Percentiles rank a stretch among this genome's conserved stretches.
These are phyloP conservation scores for Primulina tabacum DNA, from an alignment of 257 asterid species.

Conservation along the genomic window DNA sequence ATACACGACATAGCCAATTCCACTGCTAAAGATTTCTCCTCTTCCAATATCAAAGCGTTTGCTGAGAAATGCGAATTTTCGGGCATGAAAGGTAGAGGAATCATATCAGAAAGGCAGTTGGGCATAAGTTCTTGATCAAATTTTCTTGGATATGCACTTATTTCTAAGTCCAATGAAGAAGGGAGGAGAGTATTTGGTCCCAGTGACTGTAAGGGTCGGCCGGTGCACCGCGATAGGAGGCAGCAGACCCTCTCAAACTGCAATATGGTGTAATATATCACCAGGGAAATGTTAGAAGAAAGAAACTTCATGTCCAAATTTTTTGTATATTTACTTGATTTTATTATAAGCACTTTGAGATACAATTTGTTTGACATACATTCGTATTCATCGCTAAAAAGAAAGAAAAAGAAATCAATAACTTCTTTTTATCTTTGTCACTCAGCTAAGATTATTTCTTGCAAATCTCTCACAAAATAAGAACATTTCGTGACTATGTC, in stretches of 20 bases:
- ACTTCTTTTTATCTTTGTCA: neutral
- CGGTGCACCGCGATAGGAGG: slow-evolving; percentile 59
- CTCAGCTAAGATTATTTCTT: too few species aligned
- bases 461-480: neutral
- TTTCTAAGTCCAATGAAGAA: slow-evolving; percentile 64
- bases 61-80: slow-evolving; percentile 50
- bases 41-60: slow-evolving; percentile 56
- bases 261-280: neutral
- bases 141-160: slow-evolving; percentile 51
- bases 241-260: slow-evolving; percentile 77
- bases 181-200: slow-evolving; percentile 44
- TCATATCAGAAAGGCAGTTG: slow-evolving; percentile 37
- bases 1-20: slow-evolving; percentile 64
- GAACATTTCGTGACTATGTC: too few species aligned
- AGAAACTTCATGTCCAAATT: neutral
- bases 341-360: too few species aligned
- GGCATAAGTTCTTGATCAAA: slow-evolving; percentile 40
- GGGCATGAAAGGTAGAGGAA: slow-evolving; percentile 49
- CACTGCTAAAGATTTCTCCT: slow-evolving; percentile 65
- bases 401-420: too few species aligned
- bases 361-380: too few species aligned
- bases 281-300: neutral
- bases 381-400: too few species aligned
- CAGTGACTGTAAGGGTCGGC: slow-evolving; percentile 46
- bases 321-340: neutral